phyloP scores from a whole-genome alignment of 2,329 filamentous ascomycete genomes.

The Torrubiella hemipterigena region DNA sequence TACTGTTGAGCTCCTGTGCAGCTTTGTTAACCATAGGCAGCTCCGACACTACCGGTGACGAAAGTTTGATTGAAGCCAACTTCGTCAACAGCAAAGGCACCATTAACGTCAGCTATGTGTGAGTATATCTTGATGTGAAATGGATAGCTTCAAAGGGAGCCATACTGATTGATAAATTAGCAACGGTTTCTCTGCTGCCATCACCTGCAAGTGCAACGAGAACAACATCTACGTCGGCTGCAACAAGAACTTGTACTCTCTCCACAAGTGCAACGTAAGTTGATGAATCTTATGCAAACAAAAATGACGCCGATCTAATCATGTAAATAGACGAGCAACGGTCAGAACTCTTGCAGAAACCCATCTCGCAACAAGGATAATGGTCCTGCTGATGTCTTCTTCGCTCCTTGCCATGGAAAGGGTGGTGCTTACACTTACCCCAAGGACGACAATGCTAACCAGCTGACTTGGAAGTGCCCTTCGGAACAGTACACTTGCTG shows the following conservation, averaged over 20 bases:
- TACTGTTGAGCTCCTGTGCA: too few species aligned
- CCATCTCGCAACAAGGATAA: conserved; percentile 1
- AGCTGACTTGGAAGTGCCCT: conserved; percentile 6
- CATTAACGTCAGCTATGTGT: conserved; percentile 9
- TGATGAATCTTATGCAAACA: background rate
- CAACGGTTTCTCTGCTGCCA: conserved; percentile 6
- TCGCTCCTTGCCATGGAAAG: conserved; percentile 5
- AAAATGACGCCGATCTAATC: background rate
- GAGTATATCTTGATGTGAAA: too few species aligned
- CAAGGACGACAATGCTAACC: conserved; percentile 6
- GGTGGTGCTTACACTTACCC: conserved; percentile 7
- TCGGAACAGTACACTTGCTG: conserved; percentile 8
- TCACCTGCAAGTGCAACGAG: conserved; percentile 7
- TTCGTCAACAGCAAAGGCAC: conserved; percentile 3
- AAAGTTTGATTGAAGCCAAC: background rate
- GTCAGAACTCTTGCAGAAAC: conserved; percentile 6
- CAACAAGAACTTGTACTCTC: conserved; percentile 5
- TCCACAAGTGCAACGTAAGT: conserved; percentile 5
- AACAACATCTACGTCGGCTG: conserved; percentile 5
- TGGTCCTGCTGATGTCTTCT: conserved; percentile 1
- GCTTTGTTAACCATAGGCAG: too few species aligned
- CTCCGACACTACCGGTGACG: background rate
- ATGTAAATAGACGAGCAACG: conserved; percentile 3
- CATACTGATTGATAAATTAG: background rate
- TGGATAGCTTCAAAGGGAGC: background rate